Evolutionary conservation across 495 filamentous ascomycete species (phyloP), one percentile per base, ranked within the genome.

Genomic region (Haplographium delicatum): DNA sequence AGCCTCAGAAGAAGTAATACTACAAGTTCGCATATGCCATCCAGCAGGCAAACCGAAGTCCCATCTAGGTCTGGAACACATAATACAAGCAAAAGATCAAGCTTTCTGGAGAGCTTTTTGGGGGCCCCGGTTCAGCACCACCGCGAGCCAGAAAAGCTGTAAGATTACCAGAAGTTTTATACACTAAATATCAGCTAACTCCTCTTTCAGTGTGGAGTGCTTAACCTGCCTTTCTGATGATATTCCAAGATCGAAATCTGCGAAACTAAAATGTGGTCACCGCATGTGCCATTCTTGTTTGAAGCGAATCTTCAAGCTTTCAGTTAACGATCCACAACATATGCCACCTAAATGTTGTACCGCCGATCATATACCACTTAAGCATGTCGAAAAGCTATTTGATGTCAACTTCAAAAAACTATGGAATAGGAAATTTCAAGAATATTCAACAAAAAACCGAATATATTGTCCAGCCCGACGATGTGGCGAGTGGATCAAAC

Each of bases 301-400:
- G 19, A 79, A 78, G 58, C 78, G 81, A 16, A 75, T 81, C 53
- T 94, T 93, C 64, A 79, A 69, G 19, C 68, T 85, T 30, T 89
- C 86, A 16, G 68, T 89, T 50, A 82, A 73, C 28, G 85, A 91
- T 62, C 84, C 86, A 1, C 74, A 79, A 25, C 81, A 84, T 58
- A 91, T 91, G 85, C 86, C 88, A 7, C 88, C 88, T 0, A 76
- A 69, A 56, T 94, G 88, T 58, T 94, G 88, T 64, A 84, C 78
- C 2, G 47, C 73, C 18, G 79, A 86, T 28, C 76, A 79, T 55
- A 89, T 94, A 51, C 80, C 88, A 1, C 65, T 86, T 15, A 80
- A 82, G 53, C 76, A 86, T 56, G 88, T 90, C n/a, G 83, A 87
- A 19, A 72, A 72, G 24, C 66, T 91, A 47, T 89, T 91, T 64